Base-by-base conservation (phyloP, 2,329 filamentous ascomycete genomes). In the Parasarocladium wereldwijsianum region DNA sequence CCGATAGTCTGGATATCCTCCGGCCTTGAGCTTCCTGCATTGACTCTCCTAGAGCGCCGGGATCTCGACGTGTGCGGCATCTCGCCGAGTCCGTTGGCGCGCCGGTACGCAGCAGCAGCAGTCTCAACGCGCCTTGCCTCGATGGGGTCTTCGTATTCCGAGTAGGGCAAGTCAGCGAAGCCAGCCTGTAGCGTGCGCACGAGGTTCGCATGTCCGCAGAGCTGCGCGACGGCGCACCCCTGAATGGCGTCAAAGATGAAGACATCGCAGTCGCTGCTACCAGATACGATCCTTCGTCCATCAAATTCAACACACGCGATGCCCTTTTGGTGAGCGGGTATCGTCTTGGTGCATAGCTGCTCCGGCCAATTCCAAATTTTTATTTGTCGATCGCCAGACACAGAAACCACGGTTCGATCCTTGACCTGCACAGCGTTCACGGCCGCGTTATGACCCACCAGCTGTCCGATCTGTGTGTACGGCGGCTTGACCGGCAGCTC, bases 271-370 rank as follows among this genome's bases (percentile, higher is more conserved):
- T 98, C 90, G 42, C 86, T 94, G 51, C 86, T 94, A 3, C 90
- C 90, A 43, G 84, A 94, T 30, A 98, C 84, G 38, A 98, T 92
- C 13, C 90, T 73, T 29, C 83, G 75, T 16, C 84, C 85, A 48
- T 98, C 90, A 46, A 90, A 96, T 52, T 98, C 87, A 11, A 98
- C 86, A 50, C 90, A 98, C 3, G 90, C 90, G 43, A 98, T 96
- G 18, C 90, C 90, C 50, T 98, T 98, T 38, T 72, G 73, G 45
- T 98, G 90, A 2, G 87, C 90, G 22, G 81, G 64, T 19, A 93
- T 74, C 1, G 82, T 93, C 43, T 80, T 73, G 25, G 69, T 65
- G 49, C 82, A 87, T 24, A 67, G 60, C 34, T 84, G 81, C 6
- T 73, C 80, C 12, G 77, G 77, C 60, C 93, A 82, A 50, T 92